Evolutionary conservation across 2,329 filamentous ascomycete genomes (phyloP).

Genomic region (Fonsecaea multimorphosa): DNA sequence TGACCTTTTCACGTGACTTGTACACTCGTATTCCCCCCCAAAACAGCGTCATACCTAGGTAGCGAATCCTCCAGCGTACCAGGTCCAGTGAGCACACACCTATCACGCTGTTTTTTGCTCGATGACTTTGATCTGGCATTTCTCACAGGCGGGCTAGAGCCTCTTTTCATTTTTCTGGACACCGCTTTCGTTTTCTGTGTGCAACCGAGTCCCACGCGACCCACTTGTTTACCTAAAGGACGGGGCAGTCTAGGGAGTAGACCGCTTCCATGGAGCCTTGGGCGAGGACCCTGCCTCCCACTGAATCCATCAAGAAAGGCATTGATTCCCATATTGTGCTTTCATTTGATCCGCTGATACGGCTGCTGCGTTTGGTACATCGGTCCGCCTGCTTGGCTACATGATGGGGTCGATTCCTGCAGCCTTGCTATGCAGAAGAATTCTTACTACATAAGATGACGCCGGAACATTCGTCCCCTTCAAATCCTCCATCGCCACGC

Average conservation of each 20-base stretch:
- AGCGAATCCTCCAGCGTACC: neutral
- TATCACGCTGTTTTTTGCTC: neutral
- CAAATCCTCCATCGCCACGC: slow-evolving; percentile 18
- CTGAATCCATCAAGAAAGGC: neutral
- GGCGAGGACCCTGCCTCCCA: neutral
- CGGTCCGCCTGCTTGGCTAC: slow-evolving; percentile 23
- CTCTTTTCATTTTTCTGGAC: neutral
- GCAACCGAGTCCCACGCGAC: neutral
- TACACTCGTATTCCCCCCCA: neutral
- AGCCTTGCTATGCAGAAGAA: slow-evolving; percentile 16
- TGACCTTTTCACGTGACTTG: neutral
- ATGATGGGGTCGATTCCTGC: slow-evolving; percentile 20
- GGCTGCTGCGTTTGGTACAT: neutral
- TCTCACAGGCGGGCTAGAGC: neutral
- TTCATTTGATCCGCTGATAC: neutral
- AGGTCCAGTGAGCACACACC: neutral
- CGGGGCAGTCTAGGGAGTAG: slow-evolving; percentile 1
- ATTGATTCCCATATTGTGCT: neutral
- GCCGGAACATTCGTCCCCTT: slow-evolving; percentile 9
- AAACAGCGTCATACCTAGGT: slow-evolving; percentile 1
- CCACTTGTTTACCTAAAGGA: neutral
- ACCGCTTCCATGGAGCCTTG: neutral
- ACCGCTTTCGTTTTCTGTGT: neutral
- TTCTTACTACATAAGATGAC: slow-evolving; percentile 25
- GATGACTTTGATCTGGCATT: neutral